Conservation (phyloP, 306 rosid genomes). For the Vigna mungo region DNA sequence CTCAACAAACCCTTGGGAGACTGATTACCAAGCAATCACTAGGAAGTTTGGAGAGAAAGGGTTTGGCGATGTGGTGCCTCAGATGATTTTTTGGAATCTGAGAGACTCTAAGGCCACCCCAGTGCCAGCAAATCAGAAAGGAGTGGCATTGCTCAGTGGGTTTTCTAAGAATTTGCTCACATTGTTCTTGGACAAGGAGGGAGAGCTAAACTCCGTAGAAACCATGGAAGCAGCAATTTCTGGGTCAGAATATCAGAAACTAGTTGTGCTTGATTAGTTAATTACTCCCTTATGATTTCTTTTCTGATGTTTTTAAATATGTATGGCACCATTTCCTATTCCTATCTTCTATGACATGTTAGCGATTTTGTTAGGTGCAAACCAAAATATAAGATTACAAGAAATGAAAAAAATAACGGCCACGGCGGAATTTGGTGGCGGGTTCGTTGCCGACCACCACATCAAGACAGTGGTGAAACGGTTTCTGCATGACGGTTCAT, state of each 20-base stretch:
- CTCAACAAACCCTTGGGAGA: slow-evolving; percentile 60
- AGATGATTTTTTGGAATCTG: slow-evolving; percentile 80
- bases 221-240: slow-evolving; percentile 59
- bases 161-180: slow-evolving; percentile 76
- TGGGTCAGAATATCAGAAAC: slow-evolving; percentile 56
- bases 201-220: slow-evolving; percentile 44
- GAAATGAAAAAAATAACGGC: too few relatives aligned
- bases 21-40: slow-evolving; percentile 64
- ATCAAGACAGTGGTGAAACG: too few relatives aligned
- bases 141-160: slow-evolving; percentile 77
- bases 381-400: too few relatives aligned
- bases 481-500: too few relatives aligned
- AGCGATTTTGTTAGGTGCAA: too few relatives aligned
- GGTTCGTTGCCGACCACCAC: too few relatives aligned
- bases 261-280: slow-evolving; percentile 49
- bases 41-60: slow-evolving; percentile 63
- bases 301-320: too few relatives aligned
- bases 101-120: slow-evolving; percentile 66
- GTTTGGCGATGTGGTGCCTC: slow-evolving; percentile 60
- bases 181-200: slow-evolving; percentile 62
- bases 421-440: too few relatives aligned
- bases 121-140: slow-evolving; percentile 54
- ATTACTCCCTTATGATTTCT: too few relatives aligned
- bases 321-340: too few relatives aligned
- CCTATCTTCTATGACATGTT: too few relatives aligned